Evolutionary conservation across 192 early-diverging fungal species (phyloP), one percentile per base, ranked within the genome.

Genomic region (Dispira simplex): DNA sequence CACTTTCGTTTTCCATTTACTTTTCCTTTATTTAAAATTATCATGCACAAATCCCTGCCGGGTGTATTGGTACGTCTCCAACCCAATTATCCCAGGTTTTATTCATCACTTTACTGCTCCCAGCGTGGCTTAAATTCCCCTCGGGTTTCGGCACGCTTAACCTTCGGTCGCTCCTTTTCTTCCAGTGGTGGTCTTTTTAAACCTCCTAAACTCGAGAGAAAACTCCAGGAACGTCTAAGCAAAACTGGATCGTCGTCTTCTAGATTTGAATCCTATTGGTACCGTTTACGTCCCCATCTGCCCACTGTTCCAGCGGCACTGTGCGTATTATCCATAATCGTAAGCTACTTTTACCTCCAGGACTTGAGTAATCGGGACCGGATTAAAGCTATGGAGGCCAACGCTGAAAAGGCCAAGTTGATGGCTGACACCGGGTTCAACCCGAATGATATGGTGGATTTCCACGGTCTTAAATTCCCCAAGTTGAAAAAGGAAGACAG

Each of bases 381-480:
- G 23, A 14, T 27, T 27, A 12, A 13, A 21, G 18, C 18, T 21
- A 56, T 56, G 54, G 54, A 56, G 2, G 54, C 54, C 54, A 13
- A 14, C 20, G 23, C 12, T 14, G 20, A 56, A 26, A 56, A 56
- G 1, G 23, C 32, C 32, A 39, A 39, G 6, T 6, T 56, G 1
- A 14, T 21, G 18, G 54, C 13, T 21, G 54, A 56, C 28, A 56
- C 54, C 3, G 54, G 54, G 3, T 25, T 56, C 54, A 21, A 56
- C 58, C 58, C 58, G 39, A 18, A 44, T 32, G 58, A 44, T 18
- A 26, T 16, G 58, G 32, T 43, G 27, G 58, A 60, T 16, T 43
- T 60, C 2, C 58, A 60, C 58, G 58, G 58, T 60, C 25, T 60
- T 18, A 14, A 27, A 44, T 44, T 60, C 28, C 58, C 58, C 3